phyloP scores from a whole-genome alignment of 768 basidiomycete genomes.

The Collybiopsis luxurians region DNA sequence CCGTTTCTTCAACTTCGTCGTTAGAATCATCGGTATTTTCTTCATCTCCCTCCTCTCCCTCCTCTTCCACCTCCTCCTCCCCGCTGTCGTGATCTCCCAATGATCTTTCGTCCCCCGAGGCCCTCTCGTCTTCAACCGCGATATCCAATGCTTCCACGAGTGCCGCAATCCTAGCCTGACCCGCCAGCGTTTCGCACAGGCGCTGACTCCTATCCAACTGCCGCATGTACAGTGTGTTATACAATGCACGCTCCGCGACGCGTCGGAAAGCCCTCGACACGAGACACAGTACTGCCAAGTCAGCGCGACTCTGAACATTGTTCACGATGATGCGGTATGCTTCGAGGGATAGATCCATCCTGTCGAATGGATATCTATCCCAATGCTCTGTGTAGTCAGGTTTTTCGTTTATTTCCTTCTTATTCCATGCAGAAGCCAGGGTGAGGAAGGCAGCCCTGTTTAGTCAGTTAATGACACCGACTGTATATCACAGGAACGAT shows the following conservation, averaged over 20 bases:
- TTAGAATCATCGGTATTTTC: constrained; percentile 17
- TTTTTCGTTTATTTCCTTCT: background rate
- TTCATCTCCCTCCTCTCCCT: background rate
- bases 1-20: constrained; percentile 1
- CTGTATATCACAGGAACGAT: background rate
- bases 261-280: constrained; percentile 55
- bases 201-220: constrained; percentile 35
- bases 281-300: constrained; percentile 55
- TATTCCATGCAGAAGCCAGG: background rate
- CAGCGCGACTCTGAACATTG: constrained; percentile 46
- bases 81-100: constrained; percentile 14
- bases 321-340: constrained; percentile 56
- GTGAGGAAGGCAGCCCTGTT: background rate
- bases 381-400: background rate
- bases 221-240: constrained; percentile 53
- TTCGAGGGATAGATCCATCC: constrained; percentile 62
- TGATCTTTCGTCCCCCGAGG: constrained; percentile 19
- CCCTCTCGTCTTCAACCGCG: constrained; percentile 30
- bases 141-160: constrained; percentile 57
- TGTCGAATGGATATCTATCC: constrained; percentile 11
- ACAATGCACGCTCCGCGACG: constrained; percentile 56
- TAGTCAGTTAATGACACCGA: background rate
- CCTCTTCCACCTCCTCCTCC: constrained; percentile 16
- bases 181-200: constrained; percentile 46
- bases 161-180: constrained; percentile 43